A percentile compares a stretch with the other conserved stretches of the same genome.
Evolutionary conservation across 176 grass and related monocot species (phyloP).

Genomic region (Bolboschoenus planiculmis): DNA sequence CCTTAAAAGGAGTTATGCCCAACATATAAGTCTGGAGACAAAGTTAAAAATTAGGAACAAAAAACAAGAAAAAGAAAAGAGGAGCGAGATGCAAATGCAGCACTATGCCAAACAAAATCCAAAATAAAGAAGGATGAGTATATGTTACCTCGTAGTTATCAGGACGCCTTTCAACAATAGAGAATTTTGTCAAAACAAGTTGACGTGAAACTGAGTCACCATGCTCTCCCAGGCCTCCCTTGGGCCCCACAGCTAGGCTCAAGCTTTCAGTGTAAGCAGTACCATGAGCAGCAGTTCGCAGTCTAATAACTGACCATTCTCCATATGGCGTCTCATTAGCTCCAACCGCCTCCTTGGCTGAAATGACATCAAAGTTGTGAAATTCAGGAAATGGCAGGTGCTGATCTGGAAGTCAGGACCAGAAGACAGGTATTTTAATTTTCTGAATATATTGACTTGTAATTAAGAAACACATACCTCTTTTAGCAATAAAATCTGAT

Average conservation of each 20-base stretch:
- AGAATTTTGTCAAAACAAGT: conserved; percentile 84
- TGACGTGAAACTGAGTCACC: conserved; percentile 93
- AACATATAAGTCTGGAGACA: not conserved
- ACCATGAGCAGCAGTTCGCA: conserved; percentile 80
- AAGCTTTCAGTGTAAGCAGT: conserved; percentile 76
- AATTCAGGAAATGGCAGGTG: not conserved
- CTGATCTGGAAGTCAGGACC: not conserved
- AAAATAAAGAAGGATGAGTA: not conserved
- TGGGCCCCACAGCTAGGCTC: conserved; percentile 79
- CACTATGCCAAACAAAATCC: not conserved
- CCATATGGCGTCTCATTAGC: conserved; percentile 86
- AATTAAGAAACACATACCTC: conserved; percentile 43
- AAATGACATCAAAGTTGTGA: conserved; percentile 31
- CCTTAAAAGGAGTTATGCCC: not conserved
- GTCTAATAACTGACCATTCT: conserved; percentile 96
- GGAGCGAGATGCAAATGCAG: not conserved
- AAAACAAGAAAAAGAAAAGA: not conserved
- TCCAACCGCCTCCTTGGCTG: conserved; percentile 96
- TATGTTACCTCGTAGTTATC: conserved; percentile 82
- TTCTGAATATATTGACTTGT: not conserved
- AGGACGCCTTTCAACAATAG: conserved; percentile 86
- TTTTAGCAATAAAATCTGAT: conserved; percentile 77
- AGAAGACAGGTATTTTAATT: not conserved
- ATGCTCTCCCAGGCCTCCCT: conserved; percentile 93
- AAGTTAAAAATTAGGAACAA: not conserved